A percentile compares a stretch with the other conserved stretches of the same genome.
phyloP scores from a whole-genome alignment of 2,329 filamentous ascomycete species.

The Diplodia scrobiculata region DNA sequence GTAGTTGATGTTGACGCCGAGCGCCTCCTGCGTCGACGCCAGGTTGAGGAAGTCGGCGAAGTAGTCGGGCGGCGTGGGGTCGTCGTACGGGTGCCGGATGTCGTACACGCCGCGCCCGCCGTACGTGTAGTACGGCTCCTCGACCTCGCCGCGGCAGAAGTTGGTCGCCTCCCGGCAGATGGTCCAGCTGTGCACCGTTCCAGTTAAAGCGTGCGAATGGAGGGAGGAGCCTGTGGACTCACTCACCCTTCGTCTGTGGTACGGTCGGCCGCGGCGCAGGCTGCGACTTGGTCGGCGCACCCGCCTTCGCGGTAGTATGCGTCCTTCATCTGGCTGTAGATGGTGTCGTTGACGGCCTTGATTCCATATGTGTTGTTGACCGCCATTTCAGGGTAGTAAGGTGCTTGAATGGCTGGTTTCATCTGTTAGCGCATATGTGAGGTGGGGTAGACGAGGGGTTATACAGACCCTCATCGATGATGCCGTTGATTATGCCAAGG shows the following conservation, averaged over 20 bases:
- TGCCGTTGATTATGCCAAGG: slow-evolving; percentile 56
- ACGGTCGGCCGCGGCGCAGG: slow-evolving; percentile 29
- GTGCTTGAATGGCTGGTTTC: slow-evolving; percentile 37
- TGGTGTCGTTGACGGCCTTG: slow-evolving; percentile 50
- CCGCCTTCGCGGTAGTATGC: slow-evolving; percentile 52
- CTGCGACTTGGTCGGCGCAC: slow-evolving; percentile 56
- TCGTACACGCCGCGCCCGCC: slow-evolving; percentile 57
- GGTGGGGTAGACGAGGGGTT: too few species aligned
- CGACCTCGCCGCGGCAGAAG: slow-evolving; percentile 45
- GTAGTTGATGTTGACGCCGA: slow-evolving; percentile 66
- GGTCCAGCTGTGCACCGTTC: slow-evolving; percentile 30
- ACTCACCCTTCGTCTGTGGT: slow-evolving; percentile 6
- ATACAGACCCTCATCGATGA: slow-evolving; percentile 14
- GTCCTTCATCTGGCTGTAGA: slow-evolving; percentile 50
- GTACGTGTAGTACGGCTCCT: slow-evolving; percentile 33
- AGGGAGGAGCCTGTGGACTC: not conserved
- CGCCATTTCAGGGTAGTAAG: slow-evolving; percentile 54
- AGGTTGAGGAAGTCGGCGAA: slow-evolving; percentile 63
- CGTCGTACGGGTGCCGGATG: slow-evolving; percentile 50
- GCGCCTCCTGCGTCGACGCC: slow-evolving; percentile 57
- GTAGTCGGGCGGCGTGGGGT: slow-evolving; percentile 65
- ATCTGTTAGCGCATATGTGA: not conserved
- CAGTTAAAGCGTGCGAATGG: slow-evolving; percentile 49
- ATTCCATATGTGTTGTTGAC: slow-evolving; percentile 60
- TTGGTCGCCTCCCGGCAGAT: slow-evolving; percentile 42